A percentile compares a stretch with the other conserved stretches of the same genome.
Conservation (phyloP, 805 yeast genomes). For the Groenewaldozyma salmanticensis region DNA sequence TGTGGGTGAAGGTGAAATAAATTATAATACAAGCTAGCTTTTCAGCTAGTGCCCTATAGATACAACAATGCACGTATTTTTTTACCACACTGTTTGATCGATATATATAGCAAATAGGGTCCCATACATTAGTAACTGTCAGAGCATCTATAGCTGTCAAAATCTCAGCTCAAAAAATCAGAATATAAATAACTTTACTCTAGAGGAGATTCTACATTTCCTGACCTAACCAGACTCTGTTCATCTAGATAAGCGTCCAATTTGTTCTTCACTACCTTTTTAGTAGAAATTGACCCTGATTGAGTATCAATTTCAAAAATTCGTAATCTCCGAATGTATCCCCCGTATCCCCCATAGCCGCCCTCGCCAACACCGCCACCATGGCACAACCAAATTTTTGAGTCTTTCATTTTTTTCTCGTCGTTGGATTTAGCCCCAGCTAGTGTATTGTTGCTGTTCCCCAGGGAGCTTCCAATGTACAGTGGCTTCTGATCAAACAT, state of each 20-base stretch:
- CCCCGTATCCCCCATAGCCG: constrained; percentile 91
- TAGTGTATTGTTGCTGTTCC: constrained; percentile 19
- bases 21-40: no score
- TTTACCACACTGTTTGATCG: no score
- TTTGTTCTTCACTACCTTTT: constrained; percentile 63
- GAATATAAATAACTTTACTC: background rate
- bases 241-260: constrained; percentile 40
- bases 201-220: constrained; percentile 27
- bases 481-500: constrained; percentile 35
- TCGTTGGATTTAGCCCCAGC: no score
- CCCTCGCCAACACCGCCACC: constrained; percentile 96
- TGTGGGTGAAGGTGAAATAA: no score
- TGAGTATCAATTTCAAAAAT: constrained; percentile 52
- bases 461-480: background rate
- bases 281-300: constrained; percentile 42
- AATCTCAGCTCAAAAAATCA: no score
- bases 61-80: no score
- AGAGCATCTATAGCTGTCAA: no score
- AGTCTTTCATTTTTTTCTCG: background rate
- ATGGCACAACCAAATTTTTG: constrained; percentile 68
- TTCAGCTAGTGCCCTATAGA: no score
- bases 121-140: no score
- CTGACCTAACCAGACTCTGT: constrained; percentile 41
- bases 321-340: constrained; percentile 71
- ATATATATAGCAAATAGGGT: no score